Conservation (phyloP, 805 yeast genomes). For the Yamadazyma endophytica region DNA sequence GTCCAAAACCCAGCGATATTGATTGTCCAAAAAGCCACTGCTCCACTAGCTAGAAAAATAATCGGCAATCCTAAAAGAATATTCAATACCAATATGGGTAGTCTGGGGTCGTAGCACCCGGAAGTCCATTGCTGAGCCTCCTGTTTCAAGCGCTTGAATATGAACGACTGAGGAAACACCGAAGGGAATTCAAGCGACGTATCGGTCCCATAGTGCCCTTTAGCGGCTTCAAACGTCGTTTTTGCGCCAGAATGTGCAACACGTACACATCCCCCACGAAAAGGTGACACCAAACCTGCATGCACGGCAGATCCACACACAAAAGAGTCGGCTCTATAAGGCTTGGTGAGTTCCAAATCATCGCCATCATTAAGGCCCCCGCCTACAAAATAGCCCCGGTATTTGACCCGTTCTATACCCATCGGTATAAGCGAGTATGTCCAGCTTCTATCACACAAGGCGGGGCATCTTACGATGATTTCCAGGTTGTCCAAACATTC, state of each 20-base stretch:
- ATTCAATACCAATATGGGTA: constrained; percentile 52
- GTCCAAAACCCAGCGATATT: constrained; percentile 80
- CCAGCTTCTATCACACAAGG: constrained; percentile 78
- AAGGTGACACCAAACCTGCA: constrained; percentile 71
- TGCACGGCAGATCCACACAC: constrained; percentile 90
- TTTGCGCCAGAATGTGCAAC: constrained; percentile 55
- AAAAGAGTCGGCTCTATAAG: constrained; percentile 84
- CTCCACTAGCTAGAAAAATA: constrained; percentile 46
- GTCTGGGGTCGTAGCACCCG: constrained; percentile 64
- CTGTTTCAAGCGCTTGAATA: constrained; percentile 47
- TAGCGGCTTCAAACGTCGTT: constrained; percentile 39
- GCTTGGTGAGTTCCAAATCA: constrained; percentile 37
- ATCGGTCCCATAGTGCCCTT: constrained; percentile 52
- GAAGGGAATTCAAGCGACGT: constrained; percentile 58
- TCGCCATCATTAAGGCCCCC: constrained; percentile 46
- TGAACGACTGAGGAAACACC: constrained; percentile 71
- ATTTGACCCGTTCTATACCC: constrained; percentile 64
- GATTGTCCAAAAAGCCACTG: constrained; percentile 51
- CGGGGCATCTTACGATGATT: constrained; percentile 74
- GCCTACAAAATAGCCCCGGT: constrained; percentile 71
- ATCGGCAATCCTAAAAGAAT: constrained; percentile 60
- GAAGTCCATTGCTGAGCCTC: too few species aligned
- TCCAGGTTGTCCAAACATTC: constrained; percentile 45
- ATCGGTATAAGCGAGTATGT: constrained; percentile 71
- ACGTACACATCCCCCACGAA: constrained; percentile 75